Evolutionary conservation across 108 stramenopile species (phyloP).

Genomic region (Nannochloropsis granulata): DNA sequence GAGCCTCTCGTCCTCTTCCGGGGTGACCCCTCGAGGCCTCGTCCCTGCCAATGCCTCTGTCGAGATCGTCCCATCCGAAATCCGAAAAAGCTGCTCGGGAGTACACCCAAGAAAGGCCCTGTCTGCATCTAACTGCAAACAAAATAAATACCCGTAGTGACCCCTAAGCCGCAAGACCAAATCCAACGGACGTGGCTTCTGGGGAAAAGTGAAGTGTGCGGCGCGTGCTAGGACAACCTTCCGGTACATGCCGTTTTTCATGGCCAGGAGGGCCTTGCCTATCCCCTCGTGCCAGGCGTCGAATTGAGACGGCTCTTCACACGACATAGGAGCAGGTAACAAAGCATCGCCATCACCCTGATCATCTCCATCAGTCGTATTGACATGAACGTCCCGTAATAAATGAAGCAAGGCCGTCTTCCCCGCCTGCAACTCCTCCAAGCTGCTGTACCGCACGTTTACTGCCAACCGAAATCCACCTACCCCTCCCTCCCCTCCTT

Average conservation of each 20-base stretch:
- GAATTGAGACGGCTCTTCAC: neutral
- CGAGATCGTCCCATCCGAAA: neutral
- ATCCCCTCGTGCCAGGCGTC: neutral
- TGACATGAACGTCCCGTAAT: neutral
- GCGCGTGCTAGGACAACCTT: slow-evolving; percentile 20
- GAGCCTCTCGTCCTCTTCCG: slow-evolving; percentile 6
- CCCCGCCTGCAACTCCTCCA: neutral
- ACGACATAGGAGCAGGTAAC: neutral
- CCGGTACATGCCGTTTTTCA: neutral
- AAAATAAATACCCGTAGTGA: slow-evolving; percentile 14
- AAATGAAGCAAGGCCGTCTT: neutral
- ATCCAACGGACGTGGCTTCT: neutral
- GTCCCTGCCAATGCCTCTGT: slow-evolving; percentile 31
- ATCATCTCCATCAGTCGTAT: neutral
- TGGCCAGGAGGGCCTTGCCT: neutral
- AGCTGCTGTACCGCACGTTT: neutral
- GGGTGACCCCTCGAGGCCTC: neutral
- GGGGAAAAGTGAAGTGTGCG: neutral
- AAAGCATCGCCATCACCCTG: neutral
- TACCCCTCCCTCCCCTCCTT: neutral
- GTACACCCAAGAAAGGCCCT: slow-evolving; percentile 27
- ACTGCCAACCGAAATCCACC: neutral
- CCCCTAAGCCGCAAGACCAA: slow-evolving; percentile 1
- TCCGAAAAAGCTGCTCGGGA: slow-evolving; percentile 19
- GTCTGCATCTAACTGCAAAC: slow-evolving; percentile 2